Evolutionary conservation across 352 stramenopile species (phyloP), one percentile per base, ranked within the genome.

Genomic region (Salisapilia sapeloensis): DNA sequence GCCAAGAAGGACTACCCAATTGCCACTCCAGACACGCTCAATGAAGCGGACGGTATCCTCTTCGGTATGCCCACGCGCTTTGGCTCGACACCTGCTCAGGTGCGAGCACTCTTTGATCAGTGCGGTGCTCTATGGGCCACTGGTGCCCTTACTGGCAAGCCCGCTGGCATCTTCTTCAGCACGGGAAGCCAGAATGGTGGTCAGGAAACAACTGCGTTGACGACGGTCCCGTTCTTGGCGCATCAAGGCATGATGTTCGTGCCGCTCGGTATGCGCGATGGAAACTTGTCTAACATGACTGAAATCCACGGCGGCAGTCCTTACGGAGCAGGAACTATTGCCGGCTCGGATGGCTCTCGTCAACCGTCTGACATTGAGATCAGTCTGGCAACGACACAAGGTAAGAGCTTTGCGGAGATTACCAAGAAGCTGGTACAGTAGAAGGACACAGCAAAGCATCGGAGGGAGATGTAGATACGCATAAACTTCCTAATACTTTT

Each of bases 161-260:
- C 85, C 0, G 72, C 66, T 4, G 80, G 76, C 19, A 70, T 86
- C 36, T 95, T 96, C 54, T 77, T 90, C 46, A 79, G 53, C 40
- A 91, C 75, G 22, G 77, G 56, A 22, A 82, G 58, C 0, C 54
- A 65, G 21, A 72, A 58, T 33, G 79, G 82, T 14, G 85, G 85
- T 32, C 83, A 95, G 60, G 85, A 95, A 51, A 95, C 80, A 23
- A 89, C 77, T 9, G 67, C 63, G 11, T 53, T 91, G 15, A 87
- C 78, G 4, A 38, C 60, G 3, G 8, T 95, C n/a, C 79, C 79
- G 0, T 92, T 93, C 57, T 56, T 94, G 14, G 48, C 72, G 0
- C 77, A 94, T 59, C 79, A 94, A 19, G 85, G 85, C 26, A 77
- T 95, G 67, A 69, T 82, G 12, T 96, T 78, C 42, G 75, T 96